Evolutionary conservation across 75 land plant species (phyloP).

Genomic region (Cupressus sempervirens): DNA sequence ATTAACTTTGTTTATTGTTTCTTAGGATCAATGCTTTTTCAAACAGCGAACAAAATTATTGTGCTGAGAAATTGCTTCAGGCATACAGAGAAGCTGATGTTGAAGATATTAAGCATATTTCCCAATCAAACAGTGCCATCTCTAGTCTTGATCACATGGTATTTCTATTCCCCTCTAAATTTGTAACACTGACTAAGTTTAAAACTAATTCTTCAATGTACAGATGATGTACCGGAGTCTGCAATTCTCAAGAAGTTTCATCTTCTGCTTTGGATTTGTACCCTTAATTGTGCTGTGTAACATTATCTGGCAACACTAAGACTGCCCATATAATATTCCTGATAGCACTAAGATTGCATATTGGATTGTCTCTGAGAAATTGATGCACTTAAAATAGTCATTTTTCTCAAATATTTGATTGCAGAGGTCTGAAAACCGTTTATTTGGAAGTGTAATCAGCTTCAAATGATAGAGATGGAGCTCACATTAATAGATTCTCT

Average conservation of each 20-base stretch:
- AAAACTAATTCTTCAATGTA: background rate
- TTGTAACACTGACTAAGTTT: background rate
- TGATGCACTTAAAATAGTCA: background rate
- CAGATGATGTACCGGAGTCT: background rate
- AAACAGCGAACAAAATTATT: slow-evolving; percentile 74
- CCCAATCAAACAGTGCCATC: slow-evolving; percentile 61
- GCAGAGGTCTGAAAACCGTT: background rate
- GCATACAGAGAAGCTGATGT: slow-evolving; percentile 77
- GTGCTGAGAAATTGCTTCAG: slow-evolving; percentile 72
- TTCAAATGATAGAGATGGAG: background rate
- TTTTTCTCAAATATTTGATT: background rate
- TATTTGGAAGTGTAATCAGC: background rate
- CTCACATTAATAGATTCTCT: background rate
- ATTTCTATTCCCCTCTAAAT: slow-evolving; percentile 6
- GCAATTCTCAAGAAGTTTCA: background rate
- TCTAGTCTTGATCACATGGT: slow-evolving; percentile 91
- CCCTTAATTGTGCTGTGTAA: background rate
- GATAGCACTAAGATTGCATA: background rate
- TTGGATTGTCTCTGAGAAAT: background rate
- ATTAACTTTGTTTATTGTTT: slow-evolving; percentile 8
- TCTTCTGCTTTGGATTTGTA: background rate
- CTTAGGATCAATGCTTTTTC: slow-evolving; percentile 73
- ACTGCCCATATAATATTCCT: background rate
- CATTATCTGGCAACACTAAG: background rate
- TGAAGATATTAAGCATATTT: slow-evolving; percentile 78